Base-by-base conservation (phyloP, 129 eudicot species). In the Logfia minima region DNA sequence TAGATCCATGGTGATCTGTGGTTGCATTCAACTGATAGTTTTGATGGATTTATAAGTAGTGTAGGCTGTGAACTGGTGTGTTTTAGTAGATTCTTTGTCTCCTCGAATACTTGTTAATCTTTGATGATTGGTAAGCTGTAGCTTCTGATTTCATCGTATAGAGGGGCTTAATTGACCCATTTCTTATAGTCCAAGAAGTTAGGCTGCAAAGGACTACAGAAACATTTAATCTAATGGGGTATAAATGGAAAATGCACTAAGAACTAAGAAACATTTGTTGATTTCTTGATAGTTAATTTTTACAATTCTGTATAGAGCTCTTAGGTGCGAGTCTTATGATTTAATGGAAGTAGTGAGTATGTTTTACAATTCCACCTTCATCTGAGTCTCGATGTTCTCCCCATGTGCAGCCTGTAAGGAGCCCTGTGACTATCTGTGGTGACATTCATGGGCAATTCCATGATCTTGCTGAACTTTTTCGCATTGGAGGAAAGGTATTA, bases 391-490 rank as follows among this genome's bases (percentile, higher is more conserved):
- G 23, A 13, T 74, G 14, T 59, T 55, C 37, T 56, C 63, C 22
- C 29, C 60, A 8, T 35, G 4, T 86, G 96, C 89, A 90, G 96
- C 92, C 96, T 52, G 95, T 89, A 6, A 89, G 74, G 84, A 86
- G 94, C 85, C 94, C 94, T 26, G 94, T 89, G 74, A 87, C 92
- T 59, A 84, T 87, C 56, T 87, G 92, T 80, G 92, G 92, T 69
- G 92, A 87, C 71, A 87, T 89, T 74, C 95, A 89, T 66, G 95
- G 95, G 41, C 95, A 89, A 66, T 89, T 89, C 77, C 90, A 89
- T 66, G 95, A 89, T 80, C 87, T 89, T 35, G 90, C 88, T 6
- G 95, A 89, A 83, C 91, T 89, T 67, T 89, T 89, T 68, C 89
- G 91, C 81, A 89, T 89, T 60, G 95, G 95, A 80, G 95, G 95